Evolutionary conservation across 208 protist genomes (phyloP).

Genomic region (Angomonas desouzai): DNA sequence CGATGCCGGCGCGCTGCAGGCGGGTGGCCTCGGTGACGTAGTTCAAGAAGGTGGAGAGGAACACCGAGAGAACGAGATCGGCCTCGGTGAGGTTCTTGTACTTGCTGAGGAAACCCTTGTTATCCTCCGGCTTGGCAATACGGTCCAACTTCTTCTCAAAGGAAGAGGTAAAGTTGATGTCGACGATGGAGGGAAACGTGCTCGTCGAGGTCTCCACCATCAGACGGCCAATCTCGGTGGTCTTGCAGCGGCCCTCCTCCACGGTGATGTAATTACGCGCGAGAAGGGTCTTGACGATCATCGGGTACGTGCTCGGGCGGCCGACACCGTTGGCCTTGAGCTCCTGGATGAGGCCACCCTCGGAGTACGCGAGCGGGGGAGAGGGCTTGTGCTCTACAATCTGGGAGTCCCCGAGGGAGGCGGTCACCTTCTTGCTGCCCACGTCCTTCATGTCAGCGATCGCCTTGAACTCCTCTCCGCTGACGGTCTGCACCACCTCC

Average conservation of each 20-base stretch:
- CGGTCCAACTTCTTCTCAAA: constrained; percentile 89
- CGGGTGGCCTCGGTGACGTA: constrained; percentile 83
- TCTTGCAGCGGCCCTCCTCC: constrained; percentile 76
- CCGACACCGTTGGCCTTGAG: constrained; percentile 85
- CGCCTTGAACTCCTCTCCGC: constrained; percentile 74
- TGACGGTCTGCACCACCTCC: constrained; percentile 56
- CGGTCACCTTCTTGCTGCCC: constrained; percentile 12
- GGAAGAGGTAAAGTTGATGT: constrained; percentile 84
- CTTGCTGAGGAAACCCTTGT: constrained; percentile 16
- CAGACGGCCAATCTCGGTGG: constrained; percentile 69
- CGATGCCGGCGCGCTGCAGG: constrained; percentile 56
- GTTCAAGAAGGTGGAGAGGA: constrained; percentile 79
- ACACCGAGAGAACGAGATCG: constrained; percentile 83
- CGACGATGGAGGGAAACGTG: constrained; percentile 88
- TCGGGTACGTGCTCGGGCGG: constrained; percentile 87
- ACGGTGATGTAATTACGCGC: constrained; percentile 82
- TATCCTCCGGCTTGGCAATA: constrained; percentile 73
- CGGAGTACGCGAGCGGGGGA: constrained; percentile 71
- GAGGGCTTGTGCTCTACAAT: constrained; percentile 53
- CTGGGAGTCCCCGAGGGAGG: constrained; percentile 25
- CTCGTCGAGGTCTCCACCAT: constrained; percentile 62
- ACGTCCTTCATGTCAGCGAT: constrained; percentile 39
- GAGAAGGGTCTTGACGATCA: constrained; percentile 86
- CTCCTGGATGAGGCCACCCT: constrained; percentile 85
- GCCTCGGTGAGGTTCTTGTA: constrained; percentile 46